Evolutionary conservation across 1,284 basidiomycete species (phyloP), one percentile per base, ranked within the genome.

Genomic region (Lignosus rhinocerotis): DNA sequence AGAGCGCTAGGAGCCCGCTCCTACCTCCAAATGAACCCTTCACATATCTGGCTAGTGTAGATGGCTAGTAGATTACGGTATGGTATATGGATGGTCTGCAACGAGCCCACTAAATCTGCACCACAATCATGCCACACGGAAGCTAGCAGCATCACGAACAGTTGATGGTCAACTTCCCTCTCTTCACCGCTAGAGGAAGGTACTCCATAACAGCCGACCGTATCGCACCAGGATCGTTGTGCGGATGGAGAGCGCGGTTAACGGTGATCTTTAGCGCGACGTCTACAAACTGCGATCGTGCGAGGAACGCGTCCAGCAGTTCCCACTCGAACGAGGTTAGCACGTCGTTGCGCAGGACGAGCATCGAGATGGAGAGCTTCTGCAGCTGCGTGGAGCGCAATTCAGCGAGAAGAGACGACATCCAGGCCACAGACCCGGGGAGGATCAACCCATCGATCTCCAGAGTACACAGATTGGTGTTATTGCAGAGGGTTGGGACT

Each of bases 401-500:
- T 10, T 57, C 41, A 0, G 54, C 41, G 34, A 66, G 51, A 33
- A 66, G 39, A 1, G 54, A 19, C 11, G 53, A 44, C 30, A 53
- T 43, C 61, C 63, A 62, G 6, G 45, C 51, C 9, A 53, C 58
- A 47, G 60, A 62, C 1, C 62, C 66, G 0, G 65, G 63, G 0
- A 66, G 53, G n/a, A 67, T 58, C 0, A 64, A 45, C 2, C 66
- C 64, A 43, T 65, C 66, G 10, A 67, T 58, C 34, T 63, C 61
- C 16, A 65, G 39, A 3, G 52, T 31, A 16, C 61, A 64, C 11
- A 67, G 58, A 19, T 36, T 49, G 17, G 53, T 56, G 48, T 62
- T 62, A 50, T 56, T 51, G 21, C 51, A 21, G 14, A 67, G 39
- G 19, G 53, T 58, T 3, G 62, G 54, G 6, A 51, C 43, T 11